Conservation (phyloP, 2,329 filamentous ascomycete genomes). For the Akanthomyces uredinophilus region DNA sequence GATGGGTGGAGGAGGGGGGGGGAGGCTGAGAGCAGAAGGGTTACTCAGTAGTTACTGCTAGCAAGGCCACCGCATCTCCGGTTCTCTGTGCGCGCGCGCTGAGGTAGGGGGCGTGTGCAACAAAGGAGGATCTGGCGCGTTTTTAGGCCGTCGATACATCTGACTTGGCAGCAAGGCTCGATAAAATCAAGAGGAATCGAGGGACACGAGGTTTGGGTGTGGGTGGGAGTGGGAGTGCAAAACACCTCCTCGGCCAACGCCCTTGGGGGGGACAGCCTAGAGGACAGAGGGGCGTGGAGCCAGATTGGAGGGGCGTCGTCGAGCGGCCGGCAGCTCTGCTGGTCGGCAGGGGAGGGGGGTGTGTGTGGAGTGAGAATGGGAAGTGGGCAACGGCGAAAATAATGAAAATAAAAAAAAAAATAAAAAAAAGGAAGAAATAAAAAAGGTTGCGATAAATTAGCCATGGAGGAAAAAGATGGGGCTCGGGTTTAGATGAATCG, state of each 20-base stretch:
- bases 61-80: not conserved
- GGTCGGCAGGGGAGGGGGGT: not conserved
- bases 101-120: conserved; percentile 9
- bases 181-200: conserved; percentile 2
- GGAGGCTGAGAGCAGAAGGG: too few relatives aligned
- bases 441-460: not conserved
- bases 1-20: not conserved
- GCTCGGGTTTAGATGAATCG: conserved; percentile 2
- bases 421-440: not conserved
- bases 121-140: conserved; percentile 31
- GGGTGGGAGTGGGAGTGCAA: not conserved
- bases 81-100: not conserved
- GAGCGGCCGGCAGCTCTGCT: too few relatives aligned
- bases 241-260: not conserved
- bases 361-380: not conserved
- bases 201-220: not conserved
- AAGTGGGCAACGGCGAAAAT: not conserved
- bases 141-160: conserved; percentile 34
- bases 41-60: too few relatives aligned
- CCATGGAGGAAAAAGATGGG: not conserved
- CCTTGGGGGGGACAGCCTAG: too few relatives aligned
- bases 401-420: not conserved
- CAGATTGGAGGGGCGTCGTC: too few relatives aligned
- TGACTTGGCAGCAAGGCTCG: conserved; percentile 25
- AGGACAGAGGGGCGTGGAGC: not conserved